Percentiles rank a stretch among this genome's conserved stretches.
phyloP scores from a whole-genome alignment of 176 grass and related monocot genomes.

The Luzula sylvatica region DNA sequence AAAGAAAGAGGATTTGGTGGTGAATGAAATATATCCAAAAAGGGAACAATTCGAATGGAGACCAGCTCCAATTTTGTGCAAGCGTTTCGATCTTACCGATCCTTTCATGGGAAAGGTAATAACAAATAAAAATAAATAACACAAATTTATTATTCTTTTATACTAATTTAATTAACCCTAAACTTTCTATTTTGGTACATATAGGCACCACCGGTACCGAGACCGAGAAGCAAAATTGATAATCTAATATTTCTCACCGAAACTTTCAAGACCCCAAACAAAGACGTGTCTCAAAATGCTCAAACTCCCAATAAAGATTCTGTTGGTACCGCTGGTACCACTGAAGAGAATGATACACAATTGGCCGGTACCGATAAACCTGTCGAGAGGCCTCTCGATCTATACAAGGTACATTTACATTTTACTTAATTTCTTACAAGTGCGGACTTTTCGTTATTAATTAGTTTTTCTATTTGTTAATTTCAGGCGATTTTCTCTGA shows the following conservation, averaged over 20 bases:
- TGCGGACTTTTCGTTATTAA: neutral
- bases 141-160: too few relatives aligned
- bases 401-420: conserved; percentile 59
- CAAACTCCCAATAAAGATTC: conserved; percentile 28
- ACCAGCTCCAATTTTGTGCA: conserved; percentile 79
- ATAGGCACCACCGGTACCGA: conserved; percentile 71
- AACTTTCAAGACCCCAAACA: conserved; percentile 37
- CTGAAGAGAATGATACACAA: conserved; percentile 28
- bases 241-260: conserved; percentile 76
- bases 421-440: neutral
- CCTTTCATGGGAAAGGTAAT: conserved; percentile 95
- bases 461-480: conserved; percentile 9
- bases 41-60: conserved; percentile 83
- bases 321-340: conserved; percentile 26
- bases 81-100: conserved; percentile 88
- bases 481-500: conserved; percentile 95
- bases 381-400: conserved; percentile 78
- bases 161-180: too few relatives aligned
- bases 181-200: conserved; percentile 19
- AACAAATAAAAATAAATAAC: too few relatives aligned
- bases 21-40: conserved; percentile 39
- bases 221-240: conserved; percentile 76
- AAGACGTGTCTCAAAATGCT: conserved; percentile 24
- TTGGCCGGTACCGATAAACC: conserved; percentile 16
- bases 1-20: conserved; percentile 33